Conservation (phyloP, 352 stramenopile genomes). For the Phytophthora meadii region DNA sequence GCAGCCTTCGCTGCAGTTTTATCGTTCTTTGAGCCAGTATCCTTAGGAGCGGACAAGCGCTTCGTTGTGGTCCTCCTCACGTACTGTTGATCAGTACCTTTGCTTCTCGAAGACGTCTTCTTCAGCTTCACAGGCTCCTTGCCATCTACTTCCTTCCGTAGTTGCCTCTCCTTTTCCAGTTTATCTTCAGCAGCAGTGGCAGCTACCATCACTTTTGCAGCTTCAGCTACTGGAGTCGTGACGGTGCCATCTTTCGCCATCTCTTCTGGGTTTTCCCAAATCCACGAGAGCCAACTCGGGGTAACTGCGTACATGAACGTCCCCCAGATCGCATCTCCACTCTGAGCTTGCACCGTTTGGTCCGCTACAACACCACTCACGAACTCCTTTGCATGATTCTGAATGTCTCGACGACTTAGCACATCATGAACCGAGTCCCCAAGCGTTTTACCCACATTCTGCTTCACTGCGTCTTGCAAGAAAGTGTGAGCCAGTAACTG, state of each 20-base stretch:
- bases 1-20: constrained; percentile 16
- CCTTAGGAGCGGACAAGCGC: constrained; percentile 3
- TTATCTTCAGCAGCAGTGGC: constrained; percentile 41
- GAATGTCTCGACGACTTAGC: constrained; percentile 74
- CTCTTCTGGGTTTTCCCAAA: constrained; percentile 54
- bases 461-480: constrained; percentile 70
- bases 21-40: not conserved
- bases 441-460: constrained; percentile 61
- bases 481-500: constrained; percentile 75
- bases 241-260: constrained; percentile 15
- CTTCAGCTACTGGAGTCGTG: constrained; percentile 27
- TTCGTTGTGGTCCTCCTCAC: constrained; percentile 28
- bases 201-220: constrained; percentile 40
- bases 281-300: constrained; percentile 77
- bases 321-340: constrained; percentile 81
- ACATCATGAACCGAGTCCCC: constrained; percentile 78
- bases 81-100: not conserved
- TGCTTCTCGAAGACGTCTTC: constrained; percentile 17
- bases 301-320: constrained; percentile 85
- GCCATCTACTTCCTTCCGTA: constrained; percentile 12
- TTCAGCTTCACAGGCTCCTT: constrained; percentile 14
- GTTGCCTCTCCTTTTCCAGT: constrained; percentile 30
- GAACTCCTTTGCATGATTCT: constrained; percentile 87
- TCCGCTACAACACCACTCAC: constrained; percentile 81
- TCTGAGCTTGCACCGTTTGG: constrained; percentile 81